Conservation (phyloP, 2,329 filamentous ascomycete species). For the Pseudopyricularia cyperi region DNA sequence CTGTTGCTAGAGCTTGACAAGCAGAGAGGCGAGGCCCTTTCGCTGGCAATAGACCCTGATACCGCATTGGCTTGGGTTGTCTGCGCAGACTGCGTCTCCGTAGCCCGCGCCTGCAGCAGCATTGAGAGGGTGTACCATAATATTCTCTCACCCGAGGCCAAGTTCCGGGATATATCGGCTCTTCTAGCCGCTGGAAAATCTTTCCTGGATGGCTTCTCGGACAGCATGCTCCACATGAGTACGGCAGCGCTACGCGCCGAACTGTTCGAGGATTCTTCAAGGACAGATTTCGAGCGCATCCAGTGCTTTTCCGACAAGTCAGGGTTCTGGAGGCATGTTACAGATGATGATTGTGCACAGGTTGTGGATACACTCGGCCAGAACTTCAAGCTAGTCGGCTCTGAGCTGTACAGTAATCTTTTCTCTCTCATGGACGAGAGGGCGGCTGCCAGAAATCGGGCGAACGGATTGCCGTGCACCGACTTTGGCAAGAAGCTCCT, state of each 20-base stretch:
- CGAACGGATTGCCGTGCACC: constrained; percentile 44
- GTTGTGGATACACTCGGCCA: constrained; percentile 58
- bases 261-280: constrained; percentile 59
- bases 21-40: constrained; percentile 68
- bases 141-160: constrained; percentile 30
- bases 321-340: constrained; percentile 65
- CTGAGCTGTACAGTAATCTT: constrained; percentile 40
- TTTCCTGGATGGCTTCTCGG: constrained; percentile 59
- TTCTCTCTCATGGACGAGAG: constrained; percentile 30
- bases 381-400: constrained; percentile 45
- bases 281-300: constrained; percentile 61
- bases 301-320: constrained; percentile 67
- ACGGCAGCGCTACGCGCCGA: constrained; percentile 56
- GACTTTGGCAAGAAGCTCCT: constrained; percentile 65
- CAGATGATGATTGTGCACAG: constrained; percentile 65
- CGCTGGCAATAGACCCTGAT: constrained; percentile 59
- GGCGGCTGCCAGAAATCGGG: constrained; percentile 30
- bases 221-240: constrained; percentile 55
- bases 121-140: constrained; percentile 70
- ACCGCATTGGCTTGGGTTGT: constrained; percentile 71
- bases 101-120: constrained; percentile 65
- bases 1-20: constrained; percentile 78
- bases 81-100: constrained; percentile 67
- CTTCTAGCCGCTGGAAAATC: constrained; percentile 57
- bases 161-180: constrained; percentile 40